Conservation (phyloP, 805 yeast genomes). For the Gaillardinia entomophila region DNA sequence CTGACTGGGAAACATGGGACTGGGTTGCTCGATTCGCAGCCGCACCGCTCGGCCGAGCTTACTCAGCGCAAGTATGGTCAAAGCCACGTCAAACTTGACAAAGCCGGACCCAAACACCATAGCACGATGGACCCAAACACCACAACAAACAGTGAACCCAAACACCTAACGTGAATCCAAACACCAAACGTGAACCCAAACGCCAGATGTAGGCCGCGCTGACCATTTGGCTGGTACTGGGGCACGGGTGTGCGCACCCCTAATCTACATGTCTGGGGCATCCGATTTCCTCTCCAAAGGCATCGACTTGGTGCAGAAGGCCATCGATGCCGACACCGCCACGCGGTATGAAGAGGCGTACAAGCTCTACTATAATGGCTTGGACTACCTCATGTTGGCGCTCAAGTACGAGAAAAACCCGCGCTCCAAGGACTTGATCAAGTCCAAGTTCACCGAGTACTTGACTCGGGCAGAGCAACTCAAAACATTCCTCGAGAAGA, state of each 20-base stretch:
- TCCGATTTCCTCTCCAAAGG: conserved; percentile 86
- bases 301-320: conserved; percentile 89
- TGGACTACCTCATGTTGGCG: conserved; percentile 94
- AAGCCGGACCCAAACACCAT: too few relatives aligned
- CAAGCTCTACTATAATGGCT: conserved; percentile 83
- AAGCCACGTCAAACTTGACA: too few relatives aligned
- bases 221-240: too few relatives aligned
- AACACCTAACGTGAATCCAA: not conserved
- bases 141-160: too few relatives aligned
- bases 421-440: conserved; percentile 79
- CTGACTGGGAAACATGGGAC: too few relatives aligned
- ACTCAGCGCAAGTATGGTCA: too few relatives aligned
- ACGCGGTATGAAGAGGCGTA: conserved; percentile 92
- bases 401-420: conserved; percentile 88
- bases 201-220: not conserved
- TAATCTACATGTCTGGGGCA: conserved; percentile 21
- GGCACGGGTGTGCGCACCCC: conserved; percentile 4
- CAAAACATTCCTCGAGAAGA: conserved; percentile 78
- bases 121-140: too few relatives aligned
- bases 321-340: conserved; percentile 90
- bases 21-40: too few relatives aligned
- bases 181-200: not conserved
- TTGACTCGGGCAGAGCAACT: conserved; percentile 89
- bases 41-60: too few relatives aligned
- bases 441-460: conserved; percentile 87